Conservation (phyloP, 2,329 filamentous ascomycete genomes). For the Camptophora hylomeconis region DNA sequence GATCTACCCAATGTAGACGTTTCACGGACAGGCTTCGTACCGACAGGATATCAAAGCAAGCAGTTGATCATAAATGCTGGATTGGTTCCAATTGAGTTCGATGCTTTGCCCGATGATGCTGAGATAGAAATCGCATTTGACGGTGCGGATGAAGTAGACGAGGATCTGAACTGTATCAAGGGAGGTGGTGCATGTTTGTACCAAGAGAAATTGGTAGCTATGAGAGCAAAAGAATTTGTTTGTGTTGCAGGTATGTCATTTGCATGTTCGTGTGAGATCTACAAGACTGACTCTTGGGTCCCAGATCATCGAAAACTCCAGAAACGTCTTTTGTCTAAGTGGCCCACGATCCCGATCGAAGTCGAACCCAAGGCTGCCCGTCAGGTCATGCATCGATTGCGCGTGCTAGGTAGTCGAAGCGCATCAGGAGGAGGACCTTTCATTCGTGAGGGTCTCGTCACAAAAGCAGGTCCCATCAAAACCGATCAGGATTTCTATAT, state of each 20-base stretch:
- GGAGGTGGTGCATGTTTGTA: constrained; percentile 94
- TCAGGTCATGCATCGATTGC: constrained; percentile 61
- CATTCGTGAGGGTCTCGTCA: constrained; percentile 58
- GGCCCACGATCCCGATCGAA: constrained; percentile 84
- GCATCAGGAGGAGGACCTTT: constrained; percentile 33
- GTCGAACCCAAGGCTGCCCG: constrained; percentile 74
- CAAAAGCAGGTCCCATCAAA: constrained; percentile 70
- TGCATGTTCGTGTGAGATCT: constrained; percentile 1
- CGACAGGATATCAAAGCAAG: constrained; percentile 83
- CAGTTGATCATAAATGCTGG: constrained; percentile 72
- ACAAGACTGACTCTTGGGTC: constrained; percentile 5
- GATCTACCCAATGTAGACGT: constrained; percentile 32
- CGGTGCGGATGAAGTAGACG: constrained; percentile 92
- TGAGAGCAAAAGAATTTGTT: constrained; percentile 71
- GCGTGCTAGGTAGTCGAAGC: constrained; percentile 56
- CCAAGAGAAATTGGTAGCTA: constrained; percentile 91
- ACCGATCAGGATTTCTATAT: constrained; percentile 83
- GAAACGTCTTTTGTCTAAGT: constrained; percentile 56
- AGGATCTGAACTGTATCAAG: constrained; percentile 92
- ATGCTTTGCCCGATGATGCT: constrained; percentile 52
- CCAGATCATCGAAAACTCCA: constrained; percentile 87
- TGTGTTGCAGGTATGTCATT: constrained; percentile 59
- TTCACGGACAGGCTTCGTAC: constrained; percentile 65
- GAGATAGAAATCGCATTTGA: constrained; percentile 86
- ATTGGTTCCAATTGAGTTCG: constrained; percentile 63